Base-by-base conservation (phyloP, 768 basidiomycete genomes). In the Trametes cinnabarina region DNA sequence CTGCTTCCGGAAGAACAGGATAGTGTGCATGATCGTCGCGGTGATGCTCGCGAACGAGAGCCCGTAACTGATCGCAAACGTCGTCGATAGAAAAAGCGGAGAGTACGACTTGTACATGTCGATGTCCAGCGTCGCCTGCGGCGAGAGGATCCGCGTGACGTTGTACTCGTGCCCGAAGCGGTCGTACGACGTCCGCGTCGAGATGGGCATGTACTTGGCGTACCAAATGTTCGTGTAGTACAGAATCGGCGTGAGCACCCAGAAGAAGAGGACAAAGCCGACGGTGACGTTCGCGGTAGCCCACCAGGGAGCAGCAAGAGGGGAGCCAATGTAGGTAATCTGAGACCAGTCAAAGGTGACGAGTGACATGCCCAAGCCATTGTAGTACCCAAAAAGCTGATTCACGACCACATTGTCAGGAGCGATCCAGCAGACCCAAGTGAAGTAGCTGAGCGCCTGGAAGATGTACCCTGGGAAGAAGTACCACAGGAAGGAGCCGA, bases 221-320 rank as follows among this genome's bases (percentile, higher is more conserved):
- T 80, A 85, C 74, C 84, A 90, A 32, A 78, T 78, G 64, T 90
- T 90, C 60, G 82, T 84, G 69, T 82, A 90, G 61, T 89, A 85
- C 44, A 90, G 67, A 22, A 81, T 64, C 1, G 88, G 88, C 4
- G 80, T 76, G 49, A 88, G 63, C 67, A 89, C 63, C 86, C 76
- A 92, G 73, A 85, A 88, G 73, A 91, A 82, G 71, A 86, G 76
- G 2, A 85, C 72, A 63, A 90, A 85, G 20, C 86, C 83, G 51
- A 68, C 72, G 3, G 79, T 70, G 55, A 90, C 76, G 69, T 91
- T 90, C 11, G 85, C 88, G 65, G 85, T 82, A 2, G 87, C 88
- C 88, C 88, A 90, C 88, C 88, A 92, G 1, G 90, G 90, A 14
- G 87, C 84, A 9, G 87, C 84, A 43, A 92, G 82, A 0, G 90